phyloP scores from a whole-genome alignment of 306 rosid species.

The Calophaca sinica region DNA sequence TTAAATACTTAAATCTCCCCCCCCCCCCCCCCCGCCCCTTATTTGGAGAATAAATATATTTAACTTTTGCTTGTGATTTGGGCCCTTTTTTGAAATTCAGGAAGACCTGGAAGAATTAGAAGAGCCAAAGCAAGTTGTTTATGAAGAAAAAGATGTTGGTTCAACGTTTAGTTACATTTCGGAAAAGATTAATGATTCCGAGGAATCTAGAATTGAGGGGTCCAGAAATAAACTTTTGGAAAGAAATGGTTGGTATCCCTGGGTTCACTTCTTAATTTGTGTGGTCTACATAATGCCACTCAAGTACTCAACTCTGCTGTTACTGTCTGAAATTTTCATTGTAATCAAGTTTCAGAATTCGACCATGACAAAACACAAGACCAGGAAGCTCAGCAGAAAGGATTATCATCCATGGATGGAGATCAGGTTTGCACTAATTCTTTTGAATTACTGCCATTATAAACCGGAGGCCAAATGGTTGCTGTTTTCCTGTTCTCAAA shows the following conservation, averaged over 20 bases:
- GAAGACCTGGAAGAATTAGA: conserved; percentile 69
- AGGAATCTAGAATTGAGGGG: conserved; percentile 52
- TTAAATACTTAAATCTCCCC: not conserved
- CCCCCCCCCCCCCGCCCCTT: not conserved
- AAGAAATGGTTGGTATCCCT: conserved; percentile 61
- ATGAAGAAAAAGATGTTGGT: conserved; percentile 60
- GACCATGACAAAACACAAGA: conserved; percentile 48
- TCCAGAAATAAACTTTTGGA: conserved; percentile 44
- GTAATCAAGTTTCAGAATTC: conserved; percentile 58
- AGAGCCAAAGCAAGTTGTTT: conserved; percentile 83
- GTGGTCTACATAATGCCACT: conserved; percentile 32
- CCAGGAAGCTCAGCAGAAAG: conserved; percentile 51
- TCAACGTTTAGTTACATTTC: conserved; percentile 41
- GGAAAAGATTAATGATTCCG: conserved; percentile 44
- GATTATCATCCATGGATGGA: conserved; percentile 42
- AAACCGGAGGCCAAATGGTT: not conserved
- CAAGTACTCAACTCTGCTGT: conserved; percentile 31
- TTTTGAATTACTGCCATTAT: conserved; percentile 17
- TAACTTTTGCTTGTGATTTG: conserved; percentile 10
- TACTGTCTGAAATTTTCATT: conserved; percentile 34
- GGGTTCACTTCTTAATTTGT: conserved; percentile 8
- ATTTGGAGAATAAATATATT: conserved; percentile 16
- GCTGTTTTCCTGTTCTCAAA: conserved; percentile 11
- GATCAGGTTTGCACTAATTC: conserved; percentile 62
- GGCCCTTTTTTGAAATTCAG: conserved; percentile 48